Percentiles rank a stretch among this genome's conserved stretches.
These are phyloP conservation scores for Ambrosiella xylebori DNA, from an alignment of 2,329 filamentous ascomycete genomes.

Conservation along the genomic window DNA sequence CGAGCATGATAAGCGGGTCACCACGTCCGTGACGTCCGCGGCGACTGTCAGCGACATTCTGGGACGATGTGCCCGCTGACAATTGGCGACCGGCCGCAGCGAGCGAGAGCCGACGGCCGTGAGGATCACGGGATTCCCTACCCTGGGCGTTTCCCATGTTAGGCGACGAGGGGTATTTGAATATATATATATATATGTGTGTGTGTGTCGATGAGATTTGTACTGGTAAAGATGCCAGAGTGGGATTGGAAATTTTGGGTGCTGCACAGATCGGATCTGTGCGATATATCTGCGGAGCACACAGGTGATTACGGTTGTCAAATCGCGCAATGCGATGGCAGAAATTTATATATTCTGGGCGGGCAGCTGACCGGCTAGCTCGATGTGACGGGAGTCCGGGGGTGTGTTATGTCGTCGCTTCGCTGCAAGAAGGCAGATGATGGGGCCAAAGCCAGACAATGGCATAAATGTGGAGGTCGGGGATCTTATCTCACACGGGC, in stretches of 20 bases:
- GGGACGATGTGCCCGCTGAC: slow-evolving; percentile 23
- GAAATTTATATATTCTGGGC: not conserved
- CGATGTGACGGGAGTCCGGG: not conserved
- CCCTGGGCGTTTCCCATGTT: slow-evolving; percentile 25
- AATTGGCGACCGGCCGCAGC: not conserved
- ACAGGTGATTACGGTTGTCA: not conserved
- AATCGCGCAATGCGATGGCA: not conserved
- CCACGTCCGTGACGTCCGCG: not conserved
- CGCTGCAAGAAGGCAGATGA: too few relatives aligned
- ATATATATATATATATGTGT: too few relatives aligned
- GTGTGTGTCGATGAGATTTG: not conserved
- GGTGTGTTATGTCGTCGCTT: not conserved
- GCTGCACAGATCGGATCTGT: not conserved
- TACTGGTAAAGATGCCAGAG: not conserved
- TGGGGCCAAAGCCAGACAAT: too few relatives aligned
- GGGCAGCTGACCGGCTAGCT: too few relatives aligned
- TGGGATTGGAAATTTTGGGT: not conserved
- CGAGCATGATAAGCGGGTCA: slow-evolving; percentile 7
- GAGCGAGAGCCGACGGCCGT: slow-evolving; percentile 4
- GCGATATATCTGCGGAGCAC: too few relatives aligned
- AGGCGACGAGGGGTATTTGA: not conserved
- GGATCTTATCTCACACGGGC: too few relatives aligned
- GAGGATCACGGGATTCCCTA: slow-evolving; percentile 22
- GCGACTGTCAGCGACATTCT: slow-evolving; percentile 18
- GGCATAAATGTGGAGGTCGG: too few relatives aligned